These are phyloP conservation scores for Botryotinia convoluta DNA, from an alignment of 2,329 filamentous ascomycete genomes.

Conservation along the genomic window DNA sequence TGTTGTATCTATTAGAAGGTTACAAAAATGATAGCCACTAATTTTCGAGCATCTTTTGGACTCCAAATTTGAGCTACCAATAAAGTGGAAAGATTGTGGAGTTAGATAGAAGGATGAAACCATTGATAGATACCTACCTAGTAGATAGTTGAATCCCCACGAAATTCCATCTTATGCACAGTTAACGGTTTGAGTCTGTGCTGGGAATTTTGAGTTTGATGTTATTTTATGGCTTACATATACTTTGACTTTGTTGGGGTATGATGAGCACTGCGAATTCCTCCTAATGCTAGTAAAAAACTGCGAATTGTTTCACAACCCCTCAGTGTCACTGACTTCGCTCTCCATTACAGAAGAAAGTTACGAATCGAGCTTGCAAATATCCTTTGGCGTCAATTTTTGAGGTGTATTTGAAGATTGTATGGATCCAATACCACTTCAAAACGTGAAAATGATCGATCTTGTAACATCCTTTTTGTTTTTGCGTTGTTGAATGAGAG, in stretches of 20 bases:
- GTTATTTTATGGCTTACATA: background rate
- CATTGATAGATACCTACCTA: conserved; percentile 7
- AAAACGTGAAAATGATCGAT: background rate
- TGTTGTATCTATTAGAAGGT: conserved; percentile 5
- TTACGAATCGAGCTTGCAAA: background rate
- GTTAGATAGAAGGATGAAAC: conserved; percentile 22
- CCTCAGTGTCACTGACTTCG: background rate
- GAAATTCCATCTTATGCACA: conserved; percentile 6
- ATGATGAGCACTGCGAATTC: background rate
- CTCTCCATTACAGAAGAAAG: background rate
- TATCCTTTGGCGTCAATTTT: background rate
- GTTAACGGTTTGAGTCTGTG: background rate
- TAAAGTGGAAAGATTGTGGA: background rate
- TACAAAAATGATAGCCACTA: background rate
- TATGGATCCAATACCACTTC: too few relatives aligned
- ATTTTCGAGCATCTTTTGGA: background rate
- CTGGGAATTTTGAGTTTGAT: background rate
- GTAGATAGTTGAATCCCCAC: conserved; percentile 7
- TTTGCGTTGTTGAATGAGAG: background rate
- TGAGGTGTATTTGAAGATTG: background rate
- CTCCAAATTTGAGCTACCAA: background rate
- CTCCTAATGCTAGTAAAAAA: background rate
- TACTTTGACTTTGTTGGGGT: background rate
- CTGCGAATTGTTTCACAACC: background rate
- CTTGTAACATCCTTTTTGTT: background rate